Base-by-base conservation (phyloP, 768 basidiomycete genomes). In the Boletellus sp. region DNA sequence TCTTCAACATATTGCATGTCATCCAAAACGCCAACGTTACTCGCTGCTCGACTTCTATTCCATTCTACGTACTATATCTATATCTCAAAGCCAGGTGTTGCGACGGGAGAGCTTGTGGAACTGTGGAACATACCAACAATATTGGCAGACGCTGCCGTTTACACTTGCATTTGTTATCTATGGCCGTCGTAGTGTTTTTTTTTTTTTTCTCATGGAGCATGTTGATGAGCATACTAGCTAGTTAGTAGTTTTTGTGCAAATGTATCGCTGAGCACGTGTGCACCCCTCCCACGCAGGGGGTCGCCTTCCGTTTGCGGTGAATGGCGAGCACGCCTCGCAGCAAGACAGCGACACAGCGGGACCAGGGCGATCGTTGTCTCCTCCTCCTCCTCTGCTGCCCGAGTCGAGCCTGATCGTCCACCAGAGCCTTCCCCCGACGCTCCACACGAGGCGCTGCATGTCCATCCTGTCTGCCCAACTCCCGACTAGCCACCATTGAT, bases 401-500 rank as follows among this genome's bases (percentile, higher is more conserved):
- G 28, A 1, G 28, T 28, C 28, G 28, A 28, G 28, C 28, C 28
- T 28, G 28, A 28, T 28, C 28, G 7, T 26, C 28, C 8, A 7
- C 28, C 5, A 28, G 28, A 6, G 28, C 28, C 28, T 11, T 28
- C 28, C 28, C n/a, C 28, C 57, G 48, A 68, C 68, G 45, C 42
- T 52, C 46, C 38, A 40, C 28, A 31, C 46, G 47, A 54, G 43
- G 40, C 41, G 63, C 56, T 60, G 55, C 56, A 67, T 67, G 66
- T 54, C 53, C 54, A 57, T 47, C 55, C 56, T 47, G 33, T 44
- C 50, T 42, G 53, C 52, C 26, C 37, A 60, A 51, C 57, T 50
- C 33, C 56, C 54, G 45, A 50, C 54, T 64, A 65, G 72, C 62
- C 74, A 76, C 76, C 75, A 87, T 87, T 85, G 83, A 84, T 83